Evolutionary conservation across 208 protist species (phyloP).

Genomic region (Leishmania braziliensis): DNA sequence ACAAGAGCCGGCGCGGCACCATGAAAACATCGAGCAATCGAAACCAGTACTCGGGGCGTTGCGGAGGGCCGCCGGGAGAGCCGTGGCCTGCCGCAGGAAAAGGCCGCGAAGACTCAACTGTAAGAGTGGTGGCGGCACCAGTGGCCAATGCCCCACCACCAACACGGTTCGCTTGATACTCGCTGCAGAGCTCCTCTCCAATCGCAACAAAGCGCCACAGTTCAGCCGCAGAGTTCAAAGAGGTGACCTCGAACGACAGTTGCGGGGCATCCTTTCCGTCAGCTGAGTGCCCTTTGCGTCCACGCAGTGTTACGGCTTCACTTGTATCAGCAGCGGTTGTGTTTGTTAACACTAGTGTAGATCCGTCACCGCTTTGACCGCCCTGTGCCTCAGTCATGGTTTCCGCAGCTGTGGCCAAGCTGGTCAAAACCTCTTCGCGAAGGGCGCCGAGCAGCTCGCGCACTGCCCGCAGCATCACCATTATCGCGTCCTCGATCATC

Average conservation of each 20-base stretch:
- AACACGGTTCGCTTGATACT: conserved; percentile 29
- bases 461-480: conserved; percentile 33
- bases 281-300: no score
- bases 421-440: conserved; percentile 25
- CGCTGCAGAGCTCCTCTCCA: conserved; percentile 50
- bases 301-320: background rate
- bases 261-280: background rate
- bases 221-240: conserved; percentile 9
- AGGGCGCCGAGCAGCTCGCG: conserved; percentile 24
- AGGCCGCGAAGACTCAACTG: background rate
- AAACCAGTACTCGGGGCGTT: conserved; percentile 54
- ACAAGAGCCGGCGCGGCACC: conserved; percentile 49
- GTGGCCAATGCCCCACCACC: background rate
- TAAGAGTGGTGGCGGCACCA: background rate
- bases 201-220: conserved; percentile 44
- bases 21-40: conserved; percentile 65
- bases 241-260: background rate
- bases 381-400: background rate
- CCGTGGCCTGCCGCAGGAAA: background rate
- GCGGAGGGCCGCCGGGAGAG: background rate
- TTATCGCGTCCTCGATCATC: conserved; percentile 66
- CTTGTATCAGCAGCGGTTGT: background rate
- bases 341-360: background rate
- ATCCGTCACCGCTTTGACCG: background rate
- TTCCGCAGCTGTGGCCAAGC: background rate